A percentile compares a stretch with the other conserved stretches of the same genome.
phyloP scores from a whole-genome alignment of 768 basidiomycete genomes.

The Xerocomellus dryophilus region DNA sequence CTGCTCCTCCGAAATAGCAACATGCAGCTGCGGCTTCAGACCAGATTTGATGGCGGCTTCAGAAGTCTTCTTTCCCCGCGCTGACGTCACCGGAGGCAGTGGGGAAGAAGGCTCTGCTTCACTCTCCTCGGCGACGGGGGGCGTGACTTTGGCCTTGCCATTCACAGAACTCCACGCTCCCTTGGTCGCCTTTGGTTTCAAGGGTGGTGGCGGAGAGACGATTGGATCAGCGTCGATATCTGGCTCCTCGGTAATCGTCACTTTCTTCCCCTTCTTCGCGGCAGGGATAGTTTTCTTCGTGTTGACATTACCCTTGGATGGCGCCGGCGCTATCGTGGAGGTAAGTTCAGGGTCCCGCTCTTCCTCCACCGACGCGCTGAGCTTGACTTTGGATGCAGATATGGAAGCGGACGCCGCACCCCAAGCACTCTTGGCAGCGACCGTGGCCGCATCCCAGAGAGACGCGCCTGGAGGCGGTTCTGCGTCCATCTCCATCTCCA shows the following conservation, averaged over 20 bases:
- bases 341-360: slow-evolving; percentile 2
- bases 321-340: neutral
- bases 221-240: slow-evolving; percentile 27
- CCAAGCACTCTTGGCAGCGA: slow-evolving; percentile 12
- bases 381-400: slow-evolving; percentile 6
- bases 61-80: slow-evolving; percentile 15
- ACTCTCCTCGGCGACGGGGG: slow-evolving; percentile 9
- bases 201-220: slow-evolving; percentile 9
- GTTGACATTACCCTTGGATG: slow-evolving; percentile 1
- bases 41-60: neutral
- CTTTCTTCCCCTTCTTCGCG: slow-evolving; percentile 25
- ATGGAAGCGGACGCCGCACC: slow-evolving; percentile 1
- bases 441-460: slow-evolving; percentile 16
- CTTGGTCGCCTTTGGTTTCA: slow-evolving; percentile 13
- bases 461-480: slow-evolving; percentile 22
- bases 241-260: slow-evolving; percentile 26
- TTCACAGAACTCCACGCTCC: slow-evolving; percentile 21
- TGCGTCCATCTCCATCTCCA: slow-evolving; percentile 14
- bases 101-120: slow-evolving; percentile 7
- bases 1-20: slow-evolving; percentile 17
- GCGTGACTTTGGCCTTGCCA: slow-evolving; percentile 20
- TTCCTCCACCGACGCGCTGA: slow-evolving; percentile 4
- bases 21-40: slow-evolving; percentile 20
- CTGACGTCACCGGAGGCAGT: slow-evolving; percentile 1
- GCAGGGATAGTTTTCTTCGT: slow-evolving; percentile 12